These are phyloP conservation scores for Excoecaria cochinchinensis DNA, from an alignment of 345 rosid species.

Conservation along the genomic window DNA sequence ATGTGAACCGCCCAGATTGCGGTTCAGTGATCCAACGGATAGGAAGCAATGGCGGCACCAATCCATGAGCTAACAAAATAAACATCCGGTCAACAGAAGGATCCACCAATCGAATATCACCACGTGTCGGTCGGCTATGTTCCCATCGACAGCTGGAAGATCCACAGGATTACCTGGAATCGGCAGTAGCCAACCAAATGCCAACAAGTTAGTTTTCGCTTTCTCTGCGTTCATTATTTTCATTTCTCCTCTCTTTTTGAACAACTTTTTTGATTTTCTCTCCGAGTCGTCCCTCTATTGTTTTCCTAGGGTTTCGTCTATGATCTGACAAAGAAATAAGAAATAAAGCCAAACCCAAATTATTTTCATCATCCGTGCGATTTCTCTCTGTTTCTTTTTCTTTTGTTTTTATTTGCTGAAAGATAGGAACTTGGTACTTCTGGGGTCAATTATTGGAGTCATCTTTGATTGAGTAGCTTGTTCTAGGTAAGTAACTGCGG, in stretches of 20 bases:
- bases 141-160: slow-evolving; percentile 42
- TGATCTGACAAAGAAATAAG: slow-evolving; percentile 16
- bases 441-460: not conserved
- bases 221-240: slow-evolving; percentile 1
- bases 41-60: slow-evolving; percentile 34
- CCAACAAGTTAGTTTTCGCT: slow-evolving; percentile 34
- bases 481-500: not conserved
- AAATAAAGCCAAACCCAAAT: not conserved
- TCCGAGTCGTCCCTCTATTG: not conserved
- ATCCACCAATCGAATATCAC: slow-evolving; percentile 23
- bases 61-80: slow-evolving; percentile 25
- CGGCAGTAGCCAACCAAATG: slow-evolving; percentile 67
- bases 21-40: slow-evolving; percentile 49
- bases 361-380: slow-evolving; percentile 24
- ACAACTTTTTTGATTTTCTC: slow-evolving; percentile 21
- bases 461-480: not conserved
- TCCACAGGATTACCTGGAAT: slow-evolving; percentile 56
- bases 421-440: not conserved
- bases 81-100: slow-evolving; percentile 22
- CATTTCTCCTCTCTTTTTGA: slow-evolving; percentile 26
- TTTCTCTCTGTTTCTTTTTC: not conserved
- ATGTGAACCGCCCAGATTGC: slow-evolving; percentile 10
- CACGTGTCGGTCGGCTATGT: slow-evolving; percentile 35
- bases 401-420: not conserved
- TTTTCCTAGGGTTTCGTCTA: slow-evolving; percentile 21